These are phyloP conservation scores for Bacterosira constricta DNA, from an alignment of 108 stramenopile species.

Conservation along the genomic window DNA sequence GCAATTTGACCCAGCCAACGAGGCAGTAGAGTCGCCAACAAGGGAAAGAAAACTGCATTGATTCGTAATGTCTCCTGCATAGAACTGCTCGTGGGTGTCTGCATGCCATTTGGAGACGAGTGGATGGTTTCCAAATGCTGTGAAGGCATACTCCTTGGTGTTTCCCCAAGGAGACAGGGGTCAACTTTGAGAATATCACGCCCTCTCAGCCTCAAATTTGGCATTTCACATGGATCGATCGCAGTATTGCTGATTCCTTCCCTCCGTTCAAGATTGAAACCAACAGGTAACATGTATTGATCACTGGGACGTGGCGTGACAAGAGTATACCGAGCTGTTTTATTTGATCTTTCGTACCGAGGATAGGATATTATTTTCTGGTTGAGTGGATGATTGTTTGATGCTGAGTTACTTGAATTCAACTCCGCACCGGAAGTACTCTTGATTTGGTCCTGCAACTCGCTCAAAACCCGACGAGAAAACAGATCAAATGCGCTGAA, in stretches of 20 bases:
- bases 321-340: constrained; percentile 59
- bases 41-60: constrained; percentile 88
- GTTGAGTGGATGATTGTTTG: constrained; percentile 10
- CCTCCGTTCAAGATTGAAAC: constrained; percentile 54
- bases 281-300: constrained; percentile 56
- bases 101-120: neutral
- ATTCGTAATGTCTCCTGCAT: constrained; percentile 42
- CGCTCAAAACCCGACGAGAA: constrained; percentile 51
- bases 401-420: neutral
- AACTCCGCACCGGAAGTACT: neutral
- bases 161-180: constrained; percentile 35
- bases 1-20: constrained; percentile 73
- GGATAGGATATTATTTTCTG: constrained; percentile 59
- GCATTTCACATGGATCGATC: constrained; percentile 47
- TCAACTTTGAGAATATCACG: constrained; percentile 58
- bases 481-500: constrained; percentile 86
- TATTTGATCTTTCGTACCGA: constrained; percentile 67
- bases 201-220: constrained; percentile 68
- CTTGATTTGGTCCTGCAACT: constrained; percentile 10
- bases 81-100: neutral
- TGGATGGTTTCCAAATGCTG: neutral
- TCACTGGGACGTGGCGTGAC: constrained; percentile 53
- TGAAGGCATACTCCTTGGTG: constrained; percentile 12
- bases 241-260: neutral
- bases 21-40: constrained; percentile 83